Base-by-base conservation (phyloP, 2,329 filamentous ascomycete genomes). In the Pseudogymnoascus sp. region DNA sequence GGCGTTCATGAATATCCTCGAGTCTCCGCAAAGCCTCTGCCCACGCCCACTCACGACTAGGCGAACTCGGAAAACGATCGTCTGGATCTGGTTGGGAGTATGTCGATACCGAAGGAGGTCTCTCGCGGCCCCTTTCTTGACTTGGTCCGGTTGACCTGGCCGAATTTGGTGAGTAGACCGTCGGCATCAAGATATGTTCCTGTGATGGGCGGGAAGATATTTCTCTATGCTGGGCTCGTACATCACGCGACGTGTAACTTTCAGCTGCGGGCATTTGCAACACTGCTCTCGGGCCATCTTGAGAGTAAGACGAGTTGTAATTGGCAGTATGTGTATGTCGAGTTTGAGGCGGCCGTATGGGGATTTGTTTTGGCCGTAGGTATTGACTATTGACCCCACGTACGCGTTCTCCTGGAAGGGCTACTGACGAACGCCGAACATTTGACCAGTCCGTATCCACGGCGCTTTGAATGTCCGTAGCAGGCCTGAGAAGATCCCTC, bases 11-110 rank as follows among this genome's bases (percentile, higher is more conserved):
- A 33, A 35, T 55, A 35, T n/a, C 10, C 48, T 55, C 48, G 29
- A 55, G 48, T 21, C 48, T 33, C 15, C 15, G 48, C 48, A 55
- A 35, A 1, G 48, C 48, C n/a, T 55, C 48, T 33, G 48, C 27
- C 48, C 48, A 55, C 29, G 27, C 48, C 48, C 48, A 13, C 29
- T 55, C 48, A 55, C 48, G 48, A 17, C 48, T 55, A 33, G 48
- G 48, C 5, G 29, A 55, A 21, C 29, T 15, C n/a, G 48, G 48
- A 9, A 33, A 33, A 33, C 35, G 27, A 4, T 33, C 9, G 15
- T 33, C 29, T 35, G 48, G 2, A 33, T 17, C 27, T n/a, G 29
- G n/a, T 10, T 35, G 48, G 9, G 15, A 21, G 21, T 21, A 21
- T 21, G 21, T 21, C 21, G 21, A 21, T 3, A 21, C 21, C 21